Evolutionary conservation across 2,329 filamentous ascomycete species (phyloP).

Genomic region (Rutstroemia sp.): DNA sequence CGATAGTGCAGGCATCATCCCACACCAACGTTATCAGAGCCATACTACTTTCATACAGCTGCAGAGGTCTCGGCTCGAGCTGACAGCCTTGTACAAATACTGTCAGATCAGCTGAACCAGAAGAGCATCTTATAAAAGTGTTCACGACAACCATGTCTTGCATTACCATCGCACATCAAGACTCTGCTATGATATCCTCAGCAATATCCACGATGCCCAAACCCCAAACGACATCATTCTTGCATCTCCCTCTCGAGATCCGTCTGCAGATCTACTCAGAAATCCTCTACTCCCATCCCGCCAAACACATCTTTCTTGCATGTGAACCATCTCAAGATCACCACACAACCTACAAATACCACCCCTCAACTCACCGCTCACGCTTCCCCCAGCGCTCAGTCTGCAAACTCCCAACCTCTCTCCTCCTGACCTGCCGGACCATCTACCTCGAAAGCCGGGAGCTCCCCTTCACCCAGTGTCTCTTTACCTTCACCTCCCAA

Average conservation of each 20-base stretch:
- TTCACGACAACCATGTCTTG: too few relatives aligned
- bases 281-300: constrained; percentile 33
- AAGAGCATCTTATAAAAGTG: too few relatives aligned
- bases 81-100: too few relatives aligned
- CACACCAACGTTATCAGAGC: too few relatives aligned
- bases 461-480: constrained; percentile 37
- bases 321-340: background rate
- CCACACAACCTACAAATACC: constrained; percentile 32
- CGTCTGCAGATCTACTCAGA: constrained; percentile 40
- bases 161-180: too few relatives aligned
- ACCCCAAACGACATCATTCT: constrained; percentile 20
- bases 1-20: too few relatives aligned
- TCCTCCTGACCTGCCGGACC: constrained; percentile 34
- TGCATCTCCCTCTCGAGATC: constrained; percentile 38
- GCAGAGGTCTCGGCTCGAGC: too few relatives aligned
- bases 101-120: too few relatives aligned
- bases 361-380: constrained; percentile 26
- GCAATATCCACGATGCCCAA: background rate
- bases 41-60: too few relatives aligned
- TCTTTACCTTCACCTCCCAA: constrained; percentile 41
- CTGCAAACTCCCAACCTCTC: constrained; percentile 33
- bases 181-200: too few relatives aligned
- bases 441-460: constrained; percentile 37
- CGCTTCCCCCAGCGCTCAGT: background rate
- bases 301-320: background rate